A percentile compares a stretch with the other conserved stretches of the same genome.
phyloP scores from a whole-genome alignment of 176 grass and related monocot species.

The Raddia distichophylla region DNA sequence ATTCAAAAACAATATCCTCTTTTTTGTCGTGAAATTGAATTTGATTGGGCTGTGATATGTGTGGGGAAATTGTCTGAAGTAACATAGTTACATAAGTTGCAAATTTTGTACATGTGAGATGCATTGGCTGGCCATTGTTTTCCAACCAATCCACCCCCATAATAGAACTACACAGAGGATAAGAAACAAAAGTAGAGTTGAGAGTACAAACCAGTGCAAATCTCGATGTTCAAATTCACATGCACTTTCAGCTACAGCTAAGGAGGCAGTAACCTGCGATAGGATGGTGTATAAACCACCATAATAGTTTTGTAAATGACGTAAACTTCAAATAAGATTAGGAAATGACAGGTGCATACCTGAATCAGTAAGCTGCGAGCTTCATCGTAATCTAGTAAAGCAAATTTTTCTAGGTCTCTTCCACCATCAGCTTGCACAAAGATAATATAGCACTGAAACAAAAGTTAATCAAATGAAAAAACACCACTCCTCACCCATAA shows the following conservation, averaged over 20 bases:
- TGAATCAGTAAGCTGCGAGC: slow-evolving; percentile 80
- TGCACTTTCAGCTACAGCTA: slow-evolving; percentile 82
- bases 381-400: slow-evolving; percentile 72
- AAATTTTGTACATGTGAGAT: background rate
- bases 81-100: background rate
- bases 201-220: slow-evolving; percentile 80
- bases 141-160: background rate
- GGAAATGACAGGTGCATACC: slow-evolving; percentile 50
- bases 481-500: background rate
- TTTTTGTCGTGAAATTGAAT: background rate
- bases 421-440: slow-evolving; percentile 94
- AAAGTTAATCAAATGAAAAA: slow-evolving; percentile 8
- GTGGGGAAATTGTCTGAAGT: background rate
- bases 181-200: slow-evolving; percentile 22
- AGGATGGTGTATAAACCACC: slow-evolving; percentile 11
- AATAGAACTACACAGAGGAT: background rate
- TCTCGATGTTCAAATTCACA: slow-evolving; percentile 98
- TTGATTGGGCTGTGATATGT: too few relatives aligned
- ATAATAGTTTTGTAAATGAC: slow-evolving; percentile 9
- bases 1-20: too few relatives aligned
- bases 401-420: slow-evolving; percentile 81
- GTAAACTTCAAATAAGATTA: slow-evolving; percentile 30
- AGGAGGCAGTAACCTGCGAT: slow-evolving; percentile 69
- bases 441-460: slow-evolving; percentile 80
- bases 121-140: background rate